phyloP scores from a whole-genome alignment of 768 basidiomycete species.

The Hemileccinum rubropunctum region DNA sequence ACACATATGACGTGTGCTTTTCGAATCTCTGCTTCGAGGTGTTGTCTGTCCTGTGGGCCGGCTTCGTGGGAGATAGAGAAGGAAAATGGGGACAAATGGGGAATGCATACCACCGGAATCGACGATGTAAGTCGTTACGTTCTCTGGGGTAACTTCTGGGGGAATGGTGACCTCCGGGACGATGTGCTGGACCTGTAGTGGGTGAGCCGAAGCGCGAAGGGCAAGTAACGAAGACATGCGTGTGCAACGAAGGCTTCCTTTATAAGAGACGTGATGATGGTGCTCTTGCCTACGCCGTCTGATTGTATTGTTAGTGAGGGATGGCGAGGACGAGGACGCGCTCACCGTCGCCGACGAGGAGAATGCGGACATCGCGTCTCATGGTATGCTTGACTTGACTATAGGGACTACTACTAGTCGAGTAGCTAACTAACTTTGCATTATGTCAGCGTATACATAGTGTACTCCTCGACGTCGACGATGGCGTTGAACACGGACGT shows the following conservation, averaged over 20 bases:
- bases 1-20: constrained; percentile 98
- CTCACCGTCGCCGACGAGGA: constrained; percentile 92
- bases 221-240: constrained; percentile 43
- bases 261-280: constrained; percentile 94
- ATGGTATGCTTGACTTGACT: constrained; percentile 39
- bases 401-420: background rate
- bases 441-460: constrained; percentile 20
- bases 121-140: constrained; percentile 96
- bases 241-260: constrained; percentile 92
- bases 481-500: constrained; percentile 51
- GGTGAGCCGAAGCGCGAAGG: constrained; percentile 2
- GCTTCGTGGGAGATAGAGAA: constrained; percentile 44
- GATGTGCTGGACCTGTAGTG: constrained; percentile 80
- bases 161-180: constrained; percentile 98
- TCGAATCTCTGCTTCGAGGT: constrained; percentile 92
- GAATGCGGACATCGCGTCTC: constrained; percentile 91
- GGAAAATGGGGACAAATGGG: background rate
- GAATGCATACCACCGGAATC: constrained; percentile 84
- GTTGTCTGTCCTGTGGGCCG: constrained; percentile 77
- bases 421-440: background rate
- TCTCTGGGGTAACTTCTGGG: constrained; percentile 94
- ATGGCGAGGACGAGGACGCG: constrained; percentile 6
- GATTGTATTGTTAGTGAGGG: constrained; percentile 8
- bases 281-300: constrained; percentile 99
- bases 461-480: too few relatives aligned